Percentiles rank a stretch among this genome's conserved stretches.
Evolutionary conservation across 2,329 filamentous ascomycete genomes (phyloP).

Genomic region (Rasamsonia emersonii): DNA sequence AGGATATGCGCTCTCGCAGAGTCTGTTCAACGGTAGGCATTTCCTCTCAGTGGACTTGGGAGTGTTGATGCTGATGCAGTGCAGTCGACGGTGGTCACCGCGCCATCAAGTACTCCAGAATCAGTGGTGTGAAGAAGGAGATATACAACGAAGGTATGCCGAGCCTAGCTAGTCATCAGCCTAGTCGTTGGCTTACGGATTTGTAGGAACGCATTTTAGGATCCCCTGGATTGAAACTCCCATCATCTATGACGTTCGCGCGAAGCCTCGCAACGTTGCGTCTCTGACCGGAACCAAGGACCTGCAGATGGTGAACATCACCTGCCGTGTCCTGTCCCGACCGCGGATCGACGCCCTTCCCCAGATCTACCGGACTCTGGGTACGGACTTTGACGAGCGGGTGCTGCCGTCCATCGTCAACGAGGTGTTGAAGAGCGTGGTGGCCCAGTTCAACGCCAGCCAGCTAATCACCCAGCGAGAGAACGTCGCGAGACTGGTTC

Average conservation of each 20-base stretch:
- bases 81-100: constrained; percentile 93
- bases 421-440: constrained; percentile 96
- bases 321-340: constrained; percentile 93
- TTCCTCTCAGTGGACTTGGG: background rate
- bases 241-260: constrained; percentile 94
- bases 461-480: constrained; percentile 99
- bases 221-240: constrained; percentile 98
- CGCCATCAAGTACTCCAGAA: constrained; percentile 93
- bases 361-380: constrained; percentile 93
- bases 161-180: too few relatives aligned
- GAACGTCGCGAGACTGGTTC: constrained; percentile 82
- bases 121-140: constrained; percentile 89
- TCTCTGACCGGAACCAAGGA: constrained; percentile 98
- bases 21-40: constrained; percentile 57
- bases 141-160: constrained; percentile 90
- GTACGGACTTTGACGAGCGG: constrained; percentile 92
- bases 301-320: constrained; percentile 99
- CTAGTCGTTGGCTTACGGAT: constrained; percentile 3
- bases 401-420: constrained; percentile 97
- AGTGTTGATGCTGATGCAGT: constrained; percentile 5
- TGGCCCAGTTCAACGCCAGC: constrained; percentile 96
- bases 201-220: constrained; percentile 75
- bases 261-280: constrained; percentile 91
- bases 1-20: constrained; percentile 41
- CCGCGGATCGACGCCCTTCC: constrained; percentile 82